These are phyloP conservation scores for Ambrosiella beaveri DNA, from an alignment of 2,329 filamentous ascomycete species.

Conservation along the genomic window DNA sequence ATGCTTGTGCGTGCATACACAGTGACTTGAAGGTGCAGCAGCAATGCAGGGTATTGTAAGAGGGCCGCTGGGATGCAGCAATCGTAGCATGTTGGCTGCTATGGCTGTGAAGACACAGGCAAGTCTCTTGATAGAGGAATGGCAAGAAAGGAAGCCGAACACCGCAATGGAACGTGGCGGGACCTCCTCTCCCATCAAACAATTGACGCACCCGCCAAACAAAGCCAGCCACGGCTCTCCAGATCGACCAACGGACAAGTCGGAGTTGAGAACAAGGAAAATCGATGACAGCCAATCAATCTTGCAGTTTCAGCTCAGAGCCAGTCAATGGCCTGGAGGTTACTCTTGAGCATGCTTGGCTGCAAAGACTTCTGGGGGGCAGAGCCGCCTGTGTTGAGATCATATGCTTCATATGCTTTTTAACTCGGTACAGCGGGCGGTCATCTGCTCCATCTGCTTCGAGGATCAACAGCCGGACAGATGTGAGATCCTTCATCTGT, in stretches of 20 bases:
- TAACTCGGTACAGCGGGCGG: too few relatives aligned
- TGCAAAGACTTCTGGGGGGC: too few relatives aligned
- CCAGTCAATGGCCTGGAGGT: neutral
- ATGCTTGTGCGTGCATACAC: slow-evolving; percentile 5
- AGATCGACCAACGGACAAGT: neutral
- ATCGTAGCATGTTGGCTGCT: neutral
- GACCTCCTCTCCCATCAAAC: neutral
- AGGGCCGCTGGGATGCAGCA: neutral
- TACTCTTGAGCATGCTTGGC: too few relatives aligned
- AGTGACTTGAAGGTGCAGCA: neutral
- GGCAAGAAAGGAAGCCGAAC: neutral
- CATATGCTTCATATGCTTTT: too few relatives aligned
- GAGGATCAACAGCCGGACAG: too few relatives aligned
- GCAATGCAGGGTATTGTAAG: slow-evolving; percentile 1
- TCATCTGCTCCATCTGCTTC: too few relatives aligned
- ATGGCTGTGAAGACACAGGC: neutral
- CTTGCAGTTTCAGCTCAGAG: neutral
- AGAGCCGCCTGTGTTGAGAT: too few relatives aligned
- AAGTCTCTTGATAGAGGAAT: neutral
- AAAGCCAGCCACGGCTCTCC: neutral
- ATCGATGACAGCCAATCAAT: neutral
- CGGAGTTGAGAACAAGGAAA: neutral
- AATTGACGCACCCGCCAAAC: neutral
- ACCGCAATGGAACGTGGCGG: neutral
- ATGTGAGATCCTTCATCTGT: too few relatives aligned